Base-by-base conservation (phyloP, 2,329 filamentous ascomycete genomes). In the Fusarium fujikuroi region DNA sequence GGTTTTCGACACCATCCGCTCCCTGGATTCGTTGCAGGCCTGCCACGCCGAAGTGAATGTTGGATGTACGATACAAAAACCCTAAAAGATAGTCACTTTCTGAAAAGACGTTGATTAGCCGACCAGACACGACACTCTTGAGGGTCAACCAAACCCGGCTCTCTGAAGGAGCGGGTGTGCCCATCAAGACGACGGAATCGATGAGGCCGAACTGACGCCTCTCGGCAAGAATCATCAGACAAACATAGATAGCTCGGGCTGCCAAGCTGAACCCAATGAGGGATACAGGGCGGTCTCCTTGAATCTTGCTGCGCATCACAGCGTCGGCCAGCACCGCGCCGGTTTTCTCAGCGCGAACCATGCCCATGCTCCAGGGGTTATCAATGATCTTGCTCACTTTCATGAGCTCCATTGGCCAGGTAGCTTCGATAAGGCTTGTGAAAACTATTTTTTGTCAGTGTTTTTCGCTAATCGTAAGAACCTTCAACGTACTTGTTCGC, bases 81-180 rank as follows among this genome's bases (percentile, higher is more conserved):
- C 91, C 95, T 5, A 98, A 90, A 30, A 98, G 91, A 74, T 94
- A 95, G 80, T 98, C 95, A 52, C 94, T 93, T 58, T 92, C 91
- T 2, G 93, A 97, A 80, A 92, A 98, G 7, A 96, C 94, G 76
- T 98, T 98, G 78, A 98, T 88, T n/a, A 98, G 86, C 28, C 95
- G 90, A 1, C 95, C 95, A 44, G 90, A 88, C 8, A 97, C 94
- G 5, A 95, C 93, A 66, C 90, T 92, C 71, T 93, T 91, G 78
- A 97, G 88, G 10, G 90, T 87, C 34, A 92, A 87, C 95, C 95
- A 98, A 60, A 93, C 90, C 12, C 87, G 86, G 5, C 87, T 87
- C 28, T 92, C 88, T 3, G 92, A 90, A 1, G 95, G 94, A 10
- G 92, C 91, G 0, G 95, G 95, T 0, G 93, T 88, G 3, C 95